These are phyloP conservation scores for Fusarium decemcellulare DNA, from an alignment of 2,329 filamentous ascomycete genomes.

Conservation along the genomic window DNA sequence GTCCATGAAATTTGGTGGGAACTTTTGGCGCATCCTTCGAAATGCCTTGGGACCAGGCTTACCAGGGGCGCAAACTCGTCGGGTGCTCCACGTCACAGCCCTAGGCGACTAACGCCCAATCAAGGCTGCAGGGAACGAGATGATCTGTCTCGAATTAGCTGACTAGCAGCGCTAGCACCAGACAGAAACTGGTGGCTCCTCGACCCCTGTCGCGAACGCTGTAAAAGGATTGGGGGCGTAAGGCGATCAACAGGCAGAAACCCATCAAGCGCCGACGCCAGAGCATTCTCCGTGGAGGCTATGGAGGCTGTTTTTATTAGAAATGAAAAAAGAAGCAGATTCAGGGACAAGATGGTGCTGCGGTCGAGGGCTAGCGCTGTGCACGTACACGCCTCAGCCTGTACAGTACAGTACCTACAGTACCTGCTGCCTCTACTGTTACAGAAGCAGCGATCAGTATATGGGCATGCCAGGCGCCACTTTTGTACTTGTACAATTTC, in stretches of 20 bases:
- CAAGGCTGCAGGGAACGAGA: neutral
- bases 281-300: neutral
- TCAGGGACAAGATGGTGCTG: no score
- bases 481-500: neutral
- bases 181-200: neutral
- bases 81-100: conserved; percentile 22
- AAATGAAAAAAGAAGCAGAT: no score
- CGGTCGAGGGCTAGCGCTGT: no score
- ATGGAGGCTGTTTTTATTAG: neutral
- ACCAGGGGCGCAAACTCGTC: conserved; percentile 19
- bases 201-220: neutral
- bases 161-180: neutral
- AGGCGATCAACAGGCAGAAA: conserved; percentile 23
- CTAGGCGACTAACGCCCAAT: conserved; percentile 19
- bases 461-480: neutral
- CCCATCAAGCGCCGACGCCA: neutral
- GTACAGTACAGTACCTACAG: neutral
- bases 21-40: neutral
- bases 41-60: conserved; percentile 3
- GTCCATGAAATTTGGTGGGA: neutral
- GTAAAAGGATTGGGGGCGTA: conserved; percentile 11
- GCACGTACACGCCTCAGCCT: no score
- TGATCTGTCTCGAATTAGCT: conserved; percentile 28
- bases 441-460: neutral
- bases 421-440: no score